Evolutionary conservation across 106 monocot genomes (phyloP), one percentile per base, ranked within the genome.

Genomic region (Acorus calamus): DNA sequence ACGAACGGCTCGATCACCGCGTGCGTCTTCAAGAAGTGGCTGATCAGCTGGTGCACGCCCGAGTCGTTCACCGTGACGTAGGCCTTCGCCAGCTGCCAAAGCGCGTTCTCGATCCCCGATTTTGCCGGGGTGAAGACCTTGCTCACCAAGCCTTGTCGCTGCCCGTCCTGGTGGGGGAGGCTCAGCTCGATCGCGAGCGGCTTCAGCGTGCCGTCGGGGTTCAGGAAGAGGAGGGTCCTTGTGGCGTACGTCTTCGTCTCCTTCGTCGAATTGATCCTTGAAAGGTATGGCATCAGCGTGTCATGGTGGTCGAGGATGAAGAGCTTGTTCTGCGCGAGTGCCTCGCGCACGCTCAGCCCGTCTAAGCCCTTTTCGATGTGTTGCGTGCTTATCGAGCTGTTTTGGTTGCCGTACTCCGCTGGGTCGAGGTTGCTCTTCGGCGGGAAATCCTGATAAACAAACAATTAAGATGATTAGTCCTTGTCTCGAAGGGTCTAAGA

Each of bases 231-330:
- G 3, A 93, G 54, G 8, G 93, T 86, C 13, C 93, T 78, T 4
- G 93, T 56, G 7, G 83, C 89, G 55, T 93, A 93, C 10, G 81
- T 70, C 70, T 74, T 82, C 50, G 58, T 77, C 6, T 45, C 7
- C 0, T 0, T 28, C 4, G 76, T 71, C 0, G 50, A 2, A 57
- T 89, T 89, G 49, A 93, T 76, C 6, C 82, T 69, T 46, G 10
- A 60, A 48, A 93, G 50, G 57, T 76, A 88, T 2, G 85, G 84
- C 49, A 87, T 76, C 57, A 88, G 11, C 0, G 67, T 13, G 44
- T 88, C 92, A 59, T 84, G 92, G 63, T 84, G 80, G 60, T 88
- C 80, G 60, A 92, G 46, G 11, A 92, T 92, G 82, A 75, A 88
- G 11, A 88, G 73, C 65, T 54, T 81, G 62, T 84, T 87, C 6